phyloP scores from a whole-genome alignment of 495 filamentous ascomycete species.

The Massariosphaeria phaeospora region DNA sequence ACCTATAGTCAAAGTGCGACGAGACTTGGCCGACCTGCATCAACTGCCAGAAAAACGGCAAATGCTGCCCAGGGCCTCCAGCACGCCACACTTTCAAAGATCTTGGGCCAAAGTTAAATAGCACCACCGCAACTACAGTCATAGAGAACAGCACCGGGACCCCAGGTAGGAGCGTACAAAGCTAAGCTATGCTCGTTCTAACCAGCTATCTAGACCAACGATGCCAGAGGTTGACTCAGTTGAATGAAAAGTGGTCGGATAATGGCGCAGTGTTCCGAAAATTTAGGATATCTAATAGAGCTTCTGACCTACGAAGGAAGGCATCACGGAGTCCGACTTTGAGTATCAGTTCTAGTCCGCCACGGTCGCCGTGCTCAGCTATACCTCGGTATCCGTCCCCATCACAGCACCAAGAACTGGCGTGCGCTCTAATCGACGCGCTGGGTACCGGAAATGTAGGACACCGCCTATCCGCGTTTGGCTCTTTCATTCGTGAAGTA shows the following conservation, averaged over 20 bases:
- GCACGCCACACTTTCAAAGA: slow-evolving; percentile 26
- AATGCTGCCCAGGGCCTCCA: slow-evolving; percentile 22
- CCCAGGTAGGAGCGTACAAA: neutral
- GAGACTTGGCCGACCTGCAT: slow-evolving; percentile 24
- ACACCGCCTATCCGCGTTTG: slow-evolving; percentile 20
- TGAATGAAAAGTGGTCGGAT: slow-evolving; percentile 24
- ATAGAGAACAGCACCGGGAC: neutral
- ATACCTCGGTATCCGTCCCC: slow-evolving; percentile 8
- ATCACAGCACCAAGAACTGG: slow-evolving; percentile 14
- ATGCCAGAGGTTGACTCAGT: slow-evolving; percentile 10
- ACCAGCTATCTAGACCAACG: neutral
- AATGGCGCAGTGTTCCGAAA: slow-evolving; percentile 19
- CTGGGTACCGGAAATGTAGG: slow-evolving; percentile 8
- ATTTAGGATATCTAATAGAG: slow-evolving; percentile 19
- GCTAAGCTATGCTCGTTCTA: neutral
- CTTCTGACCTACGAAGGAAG: neutral
- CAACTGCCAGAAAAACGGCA: slow-evolving; percentile 24
- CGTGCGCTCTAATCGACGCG: slow-evolving; percentile 20
- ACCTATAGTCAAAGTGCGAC: slow-evolving; percentile 13
- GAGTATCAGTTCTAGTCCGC: neutral
- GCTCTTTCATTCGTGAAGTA: slow-evolving; percentile 22
- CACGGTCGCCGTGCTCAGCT: neutral
- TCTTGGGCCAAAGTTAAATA: slow-evolving; percentile 10
- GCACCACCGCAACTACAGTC: neutral
- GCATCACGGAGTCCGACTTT: neutral